Evolutionary conservation across 106 monocot genomes (phyloP), one percentile per base, ranked within the genome.

Genomic region (Iris macrosiphon): DNA sequence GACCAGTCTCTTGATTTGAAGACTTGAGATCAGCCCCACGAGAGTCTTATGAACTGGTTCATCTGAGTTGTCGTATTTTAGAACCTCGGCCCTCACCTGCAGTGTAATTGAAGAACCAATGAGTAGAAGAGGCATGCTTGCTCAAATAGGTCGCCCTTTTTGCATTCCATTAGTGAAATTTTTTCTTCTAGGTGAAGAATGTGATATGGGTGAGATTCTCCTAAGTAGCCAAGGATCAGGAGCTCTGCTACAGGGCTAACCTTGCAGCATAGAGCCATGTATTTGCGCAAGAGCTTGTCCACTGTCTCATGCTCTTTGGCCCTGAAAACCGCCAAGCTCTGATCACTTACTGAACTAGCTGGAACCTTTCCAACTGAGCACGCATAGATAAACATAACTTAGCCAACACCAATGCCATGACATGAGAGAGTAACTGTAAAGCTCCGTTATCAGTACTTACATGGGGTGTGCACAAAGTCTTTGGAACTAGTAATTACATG

Each of bases 351-450:
- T 22, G 40, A 41, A 40, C 40, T 58, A 40, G 40, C 14, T 6
- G 57, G 40, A 40, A 58, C 27, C 57, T 41, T 41, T 7, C 57
- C 57, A 58, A 58, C 57, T 58, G 41, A 58, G 33, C n/a, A n/a
- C n/a, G n/a, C n/a, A 12, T 32, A 32, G 20, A 30, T n/a, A 12
- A 12, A 24, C 7, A 25, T 24, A 51, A 29, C n/a, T 30, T 1
- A 51, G 2, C 7, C 16, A 34, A n/a, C n/a, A n/a, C n/a, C n/a
- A n/a, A n/a, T n/a, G n/a, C n/a, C n/a, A n/a, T n/a, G 0, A n/a
- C 19, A 9, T 55, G 5, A 3, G 3, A 22, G 16, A 38, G 14
- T 35, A 12, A 3, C 20, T 4, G 9, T 39, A 37, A 23, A 12
- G 3, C 15, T 39, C 4, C 13, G 12, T 21, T 12, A 21, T 58